Conservation (phyloP, 495 filamentous ascomycete species). For the Annulohypoxylon nitens region DNA sequence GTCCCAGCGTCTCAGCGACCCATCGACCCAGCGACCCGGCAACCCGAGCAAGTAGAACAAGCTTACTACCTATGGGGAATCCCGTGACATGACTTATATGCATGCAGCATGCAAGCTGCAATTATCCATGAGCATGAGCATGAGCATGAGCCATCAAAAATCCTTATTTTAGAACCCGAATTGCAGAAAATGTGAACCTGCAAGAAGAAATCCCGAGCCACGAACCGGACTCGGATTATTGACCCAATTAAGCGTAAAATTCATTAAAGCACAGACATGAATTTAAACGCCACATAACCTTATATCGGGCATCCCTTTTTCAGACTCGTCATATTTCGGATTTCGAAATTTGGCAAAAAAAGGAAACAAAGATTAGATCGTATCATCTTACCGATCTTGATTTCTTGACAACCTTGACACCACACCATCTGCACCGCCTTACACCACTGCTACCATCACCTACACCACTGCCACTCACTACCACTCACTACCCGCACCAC, state of each 20-base stretch:
- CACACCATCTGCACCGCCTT: conserved; percentile 22
- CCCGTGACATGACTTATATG: conserved; percentile 44
- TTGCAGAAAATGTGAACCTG: conserved; percentile 29
- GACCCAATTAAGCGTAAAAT: conserved; percentile 26
- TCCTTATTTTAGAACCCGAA: conserved; percentile 35
- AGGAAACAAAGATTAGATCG: conserved; percentile 32
- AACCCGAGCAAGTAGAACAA: conserved; percentile 7
- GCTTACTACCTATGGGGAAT: conserved; percentile 23
- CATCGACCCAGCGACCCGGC: not conserved
- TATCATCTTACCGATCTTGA: conserved; percentile 41
- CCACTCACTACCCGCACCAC: not conserved
- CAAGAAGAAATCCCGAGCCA: conserved; percentile 36
- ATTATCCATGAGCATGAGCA: conserved; percentile 36
- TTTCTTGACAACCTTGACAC: conserved; percentile 35
- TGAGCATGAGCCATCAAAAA: not conserved
- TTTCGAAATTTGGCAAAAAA: conserved; percentile 4
- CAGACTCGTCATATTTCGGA: conserved; percentile 38
- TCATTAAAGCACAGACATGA: conserved; percentile 25
- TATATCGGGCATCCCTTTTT: conserved; percentile 24
- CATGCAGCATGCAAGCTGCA: conserved; percentile 48
- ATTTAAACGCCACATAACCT: not conserved
- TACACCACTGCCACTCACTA: not conserved
- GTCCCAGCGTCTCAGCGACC: not conserved
- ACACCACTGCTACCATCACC: not conserved
- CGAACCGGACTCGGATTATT: conserved; percentile 6